These are phyloP conservation scores for Pneumocystis jirovecii DNA, from an alignment of 1,139 yeast genomes.

Conservation along the genomic window DNA sequence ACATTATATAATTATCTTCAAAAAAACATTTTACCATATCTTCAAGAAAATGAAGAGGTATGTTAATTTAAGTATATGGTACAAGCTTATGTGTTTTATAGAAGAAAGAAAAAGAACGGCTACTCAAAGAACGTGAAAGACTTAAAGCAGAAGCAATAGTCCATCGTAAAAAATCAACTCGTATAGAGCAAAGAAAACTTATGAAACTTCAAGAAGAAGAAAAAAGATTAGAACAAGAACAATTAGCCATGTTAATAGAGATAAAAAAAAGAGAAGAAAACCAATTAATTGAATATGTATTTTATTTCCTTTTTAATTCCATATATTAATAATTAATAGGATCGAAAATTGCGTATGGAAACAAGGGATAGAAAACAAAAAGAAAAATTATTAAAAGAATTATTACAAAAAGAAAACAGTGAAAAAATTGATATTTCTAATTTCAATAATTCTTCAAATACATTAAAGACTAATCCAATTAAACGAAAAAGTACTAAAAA, in stretches of 20 bases:
- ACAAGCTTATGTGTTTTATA: conserved; percentile 8
- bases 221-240: conserved; percentile 7
- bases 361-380: conserved; percentile 39
- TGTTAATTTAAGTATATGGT: conserved; percentile 18
- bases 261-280: conserved; percentile 7
- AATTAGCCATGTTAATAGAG: conserved; percentile 5
- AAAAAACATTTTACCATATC: conserved; percentile 14
- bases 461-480: neutral
- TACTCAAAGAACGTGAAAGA: conserved; percentile 20
- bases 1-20: conserved; percentile 13
- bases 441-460: neutral
- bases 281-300: conserved; percentile 7
- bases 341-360: conserved; percentile 23
- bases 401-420: conserved; percentile 3
- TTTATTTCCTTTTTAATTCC: neutral
- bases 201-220: conserved; percentile 14
- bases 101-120: conserved; percentile 17
- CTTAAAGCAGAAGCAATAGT: conserved; percentile 9
- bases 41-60: conserved; percentile 20
- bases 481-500: conserved; percentile 2
- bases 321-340: conserved; percentile 1
- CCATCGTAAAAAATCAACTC: conserved; percentile 15
- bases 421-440: conserved; percentile 1
- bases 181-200: conserved; percentile 12
- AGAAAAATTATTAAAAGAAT: conserved; percentile 25